These are phyloP conservation scores for Halophytophthora polymorphica DNA, from an alignment of 352 stramenopile genomes.

Conservation along the genomic window DNA sequence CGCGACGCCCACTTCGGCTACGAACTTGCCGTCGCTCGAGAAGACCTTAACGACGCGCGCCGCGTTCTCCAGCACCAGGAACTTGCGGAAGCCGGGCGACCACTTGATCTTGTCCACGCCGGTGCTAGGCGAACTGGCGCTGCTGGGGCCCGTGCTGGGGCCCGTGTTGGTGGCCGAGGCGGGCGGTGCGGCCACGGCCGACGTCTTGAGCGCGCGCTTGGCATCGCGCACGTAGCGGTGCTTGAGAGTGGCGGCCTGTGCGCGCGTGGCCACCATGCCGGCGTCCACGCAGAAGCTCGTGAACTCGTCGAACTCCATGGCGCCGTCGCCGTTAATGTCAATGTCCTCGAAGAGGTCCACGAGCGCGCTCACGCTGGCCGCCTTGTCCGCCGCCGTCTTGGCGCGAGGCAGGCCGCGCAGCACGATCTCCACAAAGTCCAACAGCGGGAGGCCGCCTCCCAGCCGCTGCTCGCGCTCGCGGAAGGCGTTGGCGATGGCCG, in stretches of 20 bases:
- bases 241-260: constrained; percentile 44
- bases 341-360: constrained; percentile 85
- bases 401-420: constrained; percentile 47
- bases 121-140: constrained; percentile 12
- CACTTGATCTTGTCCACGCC: constrained; percentile 73
- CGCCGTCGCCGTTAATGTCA: constrained; percentile 84
- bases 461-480: constrained; percentile 58
- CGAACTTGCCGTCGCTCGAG: constrained; percentile 41
- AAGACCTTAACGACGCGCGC: constrained; percentile 75
- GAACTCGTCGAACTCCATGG: constrained; percentile 86
- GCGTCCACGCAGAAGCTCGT: constrained; percentile 86
- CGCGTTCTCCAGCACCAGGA: constrained; percentile 64
- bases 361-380: constrained; percentile 50
- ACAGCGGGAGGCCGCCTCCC: constrained; percentile 53
- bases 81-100: constrained; percentile 53
- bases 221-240: constrained; percentile 68
- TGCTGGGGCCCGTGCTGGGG: constrained; percentile 3
- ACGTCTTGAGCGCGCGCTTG: constrained; percentile 56
- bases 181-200: not conserved
- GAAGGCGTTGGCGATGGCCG: constrained; percentile 74
- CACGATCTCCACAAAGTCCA: constrained; percentile 83
- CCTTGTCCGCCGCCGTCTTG: constrained; percentile 44
- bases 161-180: not conserved
- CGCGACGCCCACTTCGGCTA: constrained; percentile 38
- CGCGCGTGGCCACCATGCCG: constrained; percentile 71